phyloP scores from a whole-genome alignment of 2,329 filamentous ascomycete species.

The Alternaria metachromatica region DNA sequence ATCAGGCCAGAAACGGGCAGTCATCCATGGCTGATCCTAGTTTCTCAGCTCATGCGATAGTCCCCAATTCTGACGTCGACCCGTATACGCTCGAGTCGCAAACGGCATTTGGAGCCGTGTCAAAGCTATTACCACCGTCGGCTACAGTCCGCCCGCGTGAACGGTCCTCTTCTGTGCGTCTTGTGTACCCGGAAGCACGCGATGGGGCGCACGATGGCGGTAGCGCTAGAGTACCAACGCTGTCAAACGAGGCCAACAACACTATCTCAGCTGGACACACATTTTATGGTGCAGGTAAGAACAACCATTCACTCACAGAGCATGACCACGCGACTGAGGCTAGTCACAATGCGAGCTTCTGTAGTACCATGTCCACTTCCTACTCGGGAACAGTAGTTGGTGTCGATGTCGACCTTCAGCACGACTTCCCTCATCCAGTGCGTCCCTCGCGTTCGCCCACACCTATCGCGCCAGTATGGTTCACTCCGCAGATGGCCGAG shows the following conservation, averaged over 20 bases:
- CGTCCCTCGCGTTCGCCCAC: slow-evolving; percentile 31
- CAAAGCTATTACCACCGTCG: slow-evolving; percentile 17
- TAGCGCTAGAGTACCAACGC: slow-evolving; percentile 18
- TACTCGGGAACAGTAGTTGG: slow-evolving; percentile 46
- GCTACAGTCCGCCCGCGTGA: slow-evolving; percentile 22
- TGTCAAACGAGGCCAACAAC: slow-evolving; percentile 24
- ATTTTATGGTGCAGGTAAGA: slow-evolving; percentile 26
- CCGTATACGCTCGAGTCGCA: slow-evolving; percentile 3
- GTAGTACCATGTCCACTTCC: slow-evolving; percentile 43
- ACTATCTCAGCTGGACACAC: slow-evolving; percentile 29
- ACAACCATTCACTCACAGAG: slow-evolving; percentile 25
- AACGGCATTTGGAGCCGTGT: slow-evolving; percentile 1
- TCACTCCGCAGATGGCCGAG: slow-evolving; percentile 31
- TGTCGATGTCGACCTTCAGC: slow-evolving; percentile 44
- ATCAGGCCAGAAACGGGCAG: slow-evolving; percentile 23
- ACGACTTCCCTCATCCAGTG: slow-evolving; percentile 18
- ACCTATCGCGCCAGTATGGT: slow-evolving; percentile 33
- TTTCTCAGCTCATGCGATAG: slow-evolving; percentile 14
- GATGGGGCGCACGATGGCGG: slow-evolving; percentile 21
- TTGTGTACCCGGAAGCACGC: slow-evolving; percentile 30
- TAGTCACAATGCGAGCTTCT: slow-evolving; percentile 41
- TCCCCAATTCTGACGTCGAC: slow-evolving; percentile 3
- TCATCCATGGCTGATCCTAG: neutral
- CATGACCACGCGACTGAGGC: slow-evolving; percentile 21
- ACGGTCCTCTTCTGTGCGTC: slow-evolving; percentile 20